These are phyloP conservation scores for Balamuthia mandrillaris DNA, from an alignment of 208 protist species.

Conservation along the genomic window DNA sequence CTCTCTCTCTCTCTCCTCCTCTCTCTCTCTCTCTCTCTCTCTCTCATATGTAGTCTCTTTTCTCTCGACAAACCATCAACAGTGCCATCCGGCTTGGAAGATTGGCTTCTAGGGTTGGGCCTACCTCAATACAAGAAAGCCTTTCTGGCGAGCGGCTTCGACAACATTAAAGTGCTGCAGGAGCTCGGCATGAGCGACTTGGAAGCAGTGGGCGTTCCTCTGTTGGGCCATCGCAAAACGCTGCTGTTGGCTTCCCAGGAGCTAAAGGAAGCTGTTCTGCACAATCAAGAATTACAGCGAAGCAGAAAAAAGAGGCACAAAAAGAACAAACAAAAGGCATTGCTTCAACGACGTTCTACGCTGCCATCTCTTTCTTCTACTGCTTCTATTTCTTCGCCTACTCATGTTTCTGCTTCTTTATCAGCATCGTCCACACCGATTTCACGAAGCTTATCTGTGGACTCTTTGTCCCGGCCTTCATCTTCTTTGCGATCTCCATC, in stretches of 20 bases:
- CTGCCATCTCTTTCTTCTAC: background rate
- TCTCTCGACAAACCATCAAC: too few relatives aligned
- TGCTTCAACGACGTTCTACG: background rate
- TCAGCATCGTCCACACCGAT: too few relatives aligned
- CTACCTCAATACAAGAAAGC: background rate
- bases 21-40: too few relatives aligned
- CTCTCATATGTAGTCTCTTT: too few relatives aligned
- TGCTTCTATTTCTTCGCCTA: background rate
- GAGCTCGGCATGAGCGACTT: background rate
- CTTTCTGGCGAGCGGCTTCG: background rate
- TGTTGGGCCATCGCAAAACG: background rate
- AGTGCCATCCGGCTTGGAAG: background rate
- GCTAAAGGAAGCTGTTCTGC: background rate
- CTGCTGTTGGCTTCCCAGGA: background rate
- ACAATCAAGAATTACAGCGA: too few relatives aligned
- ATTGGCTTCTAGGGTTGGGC: background rate
- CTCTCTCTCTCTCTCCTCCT: too few relatives aligned
- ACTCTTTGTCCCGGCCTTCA: too few relatives aligned
- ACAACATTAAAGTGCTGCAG: background rate
- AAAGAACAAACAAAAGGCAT: background rate
- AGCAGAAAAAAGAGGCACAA: too few relatives aligned
- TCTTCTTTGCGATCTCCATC: too few relatives aligned
- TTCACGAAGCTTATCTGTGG: too few relatives aligned
- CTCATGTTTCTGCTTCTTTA: too few relatives aligned
- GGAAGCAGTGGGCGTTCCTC: background rate